Evolutionary conservation across 768 basidiomycete species (phyloP).

Genomic region (Pisolithus albus): DNA sequence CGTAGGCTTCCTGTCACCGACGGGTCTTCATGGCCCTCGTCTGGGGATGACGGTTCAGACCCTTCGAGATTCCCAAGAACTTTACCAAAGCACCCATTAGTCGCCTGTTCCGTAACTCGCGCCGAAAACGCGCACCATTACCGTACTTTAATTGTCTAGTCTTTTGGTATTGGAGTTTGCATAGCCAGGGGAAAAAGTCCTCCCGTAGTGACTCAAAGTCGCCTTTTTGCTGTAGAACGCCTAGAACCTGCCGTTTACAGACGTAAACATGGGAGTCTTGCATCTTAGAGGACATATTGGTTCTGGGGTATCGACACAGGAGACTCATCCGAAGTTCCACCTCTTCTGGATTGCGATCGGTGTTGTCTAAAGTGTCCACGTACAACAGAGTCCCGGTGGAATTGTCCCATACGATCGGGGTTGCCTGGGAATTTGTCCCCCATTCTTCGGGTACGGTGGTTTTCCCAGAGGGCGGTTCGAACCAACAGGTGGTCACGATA

Average conservation of each 20-base stretch:
- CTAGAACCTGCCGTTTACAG: conserved; percentile 67
- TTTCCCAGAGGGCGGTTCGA: conserved; percentile 48
- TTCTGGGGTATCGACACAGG: conserved; percentile 69
- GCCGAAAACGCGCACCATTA: conserved; percentile 33
- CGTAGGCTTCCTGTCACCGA: conserved; percentile 43
- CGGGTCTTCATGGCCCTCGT: conserved; percentile 31
- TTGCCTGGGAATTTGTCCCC: conserved; percentile 40
- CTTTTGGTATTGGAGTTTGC: conserved; percentile 74
- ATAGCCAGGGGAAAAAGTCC: conserved; percentile 89
- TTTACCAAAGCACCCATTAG: conserved; percentile 12
- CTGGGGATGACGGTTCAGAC: conserved; percentile 43
- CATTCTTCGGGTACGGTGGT: conserved; percentile 57
- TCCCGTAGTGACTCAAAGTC: conserved; percentile 79
- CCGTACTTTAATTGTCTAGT: conserved; percentile 55
- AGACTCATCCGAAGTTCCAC: conserved; percentile 71
- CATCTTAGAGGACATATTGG: conserved; percentile 57
- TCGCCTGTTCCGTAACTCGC: not conserved
- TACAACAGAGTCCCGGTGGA: conserved; percentile 59
- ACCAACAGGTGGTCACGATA: conserved; percentile 66
- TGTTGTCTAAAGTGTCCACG: conserved; percentile 62
- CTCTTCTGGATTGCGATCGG: conserved; percentile 64
- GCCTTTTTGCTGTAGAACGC: conserved; percentile 59
- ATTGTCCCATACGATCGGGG: conserved; percentile 65
- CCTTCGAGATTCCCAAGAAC: conserved; percentile 37
- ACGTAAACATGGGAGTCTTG: conserved; percentile 92